These are phyloP conservation scores for Ascobolus immersus DNA, from an alignment of 495 filamentous ascomycete genomes.

Conservation along the genomic window DNA sequence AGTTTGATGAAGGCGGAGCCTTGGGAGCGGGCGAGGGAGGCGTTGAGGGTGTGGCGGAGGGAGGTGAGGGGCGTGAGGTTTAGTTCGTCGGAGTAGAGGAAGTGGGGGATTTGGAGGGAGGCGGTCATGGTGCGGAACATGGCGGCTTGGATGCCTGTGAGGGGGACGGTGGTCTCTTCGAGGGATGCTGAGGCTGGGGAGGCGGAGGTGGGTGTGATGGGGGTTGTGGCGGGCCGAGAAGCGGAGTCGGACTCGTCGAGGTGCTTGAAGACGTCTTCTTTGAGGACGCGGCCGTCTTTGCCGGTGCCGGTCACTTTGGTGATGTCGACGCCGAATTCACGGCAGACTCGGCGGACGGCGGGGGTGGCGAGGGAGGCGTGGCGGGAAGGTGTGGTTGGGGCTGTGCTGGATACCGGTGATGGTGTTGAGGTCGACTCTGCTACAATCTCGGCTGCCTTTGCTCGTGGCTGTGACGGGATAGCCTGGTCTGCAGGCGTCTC, in stretches of 20 bases:
- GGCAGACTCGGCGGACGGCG: constrained; percentile 68
- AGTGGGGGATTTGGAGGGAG: constrained; percentile 73
- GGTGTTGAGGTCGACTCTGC: not conserved
- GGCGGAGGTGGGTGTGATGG: constrained; percentile 5
- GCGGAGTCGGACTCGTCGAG: constrained; percentile 14
- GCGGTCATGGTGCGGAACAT: constrained; percentile 99
- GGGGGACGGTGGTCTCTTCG: constrained; percentile 32
- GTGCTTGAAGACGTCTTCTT: constrained; percentile 77
- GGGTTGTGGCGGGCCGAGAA: constrained; percentile 3
- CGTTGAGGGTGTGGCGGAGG: constrained; percentile 46
- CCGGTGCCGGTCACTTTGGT: constrained; percentile 57
- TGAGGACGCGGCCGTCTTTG: constrained; percentile 71
- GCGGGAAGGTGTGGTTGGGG: constrained; percentile 19
- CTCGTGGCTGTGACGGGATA: not conserved
- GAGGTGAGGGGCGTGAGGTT: constrained; percentile 45
- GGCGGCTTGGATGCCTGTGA: constrained; percentile 57
- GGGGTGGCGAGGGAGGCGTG: constrained; percentile 62
- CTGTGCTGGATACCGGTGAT: not conserved
- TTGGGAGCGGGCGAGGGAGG: constrained; percentile 14
- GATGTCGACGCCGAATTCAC: constrained; percentile 51
- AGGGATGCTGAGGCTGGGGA: constrained; percentile 7
- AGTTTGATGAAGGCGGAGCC: constrained; percentile 32
- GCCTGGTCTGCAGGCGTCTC: constrained; percentile 10
- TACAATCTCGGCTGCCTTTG: not conserved
- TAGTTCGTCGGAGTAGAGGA: constrained; percentile 72